Conservation (phyloP, 2,329 filamentous ascomycete genomes). For the Penicillium sp. region DNA sequence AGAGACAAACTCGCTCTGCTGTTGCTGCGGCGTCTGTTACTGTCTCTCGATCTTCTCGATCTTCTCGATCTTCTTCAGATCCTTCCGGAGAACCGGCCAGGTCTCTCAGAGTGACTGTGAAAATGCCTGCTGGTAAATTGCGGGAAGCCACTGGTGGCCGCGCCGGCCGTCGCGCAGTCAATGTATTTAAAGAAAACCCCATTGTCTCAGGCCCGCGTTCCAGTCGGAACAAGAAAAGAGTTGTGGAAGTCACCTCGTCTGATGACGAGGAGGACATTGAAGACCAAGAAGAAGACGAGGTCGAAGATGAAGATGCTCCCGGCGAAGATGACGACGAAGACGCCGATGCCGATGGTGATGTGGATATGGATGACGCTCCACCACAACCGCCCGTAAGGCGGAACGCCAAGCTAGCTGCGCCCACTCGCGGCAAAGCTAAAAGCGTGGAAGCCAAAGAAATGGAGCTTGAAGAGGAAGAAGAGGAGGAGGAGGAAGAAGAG, state of each 20-base stretch:
- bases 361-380: slow-evolving; percentile 53
- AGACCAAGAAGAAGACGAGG: slow-evolving; percentile 47
- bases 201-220: slow-evolving; percentile 52
- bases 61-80: slow-evolving; percentile 37
- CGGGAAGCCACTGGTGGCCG: slow-evolving; percentile 50
- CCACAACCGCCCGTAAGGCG: slow-evolving; percentile 44
- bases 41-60: slow-evolving; percentile 41
- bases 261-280: slow-evolving; percentile 55
- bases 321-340: slow-evolving; percentile 50
- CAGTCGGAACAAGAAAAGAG: slow-evolving; percentile 50
- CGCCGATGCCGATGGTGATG: slow-evolving; percentile 39
- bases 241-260: slow-evolving; percentile 48
- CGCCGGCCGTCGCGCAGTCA: slow-evolving; percentile 38
- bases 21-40: slow-evolving; percentile 38
- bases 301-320: slow-evolving; percentile 42
- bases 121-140: slow-evolving; percentile 55
- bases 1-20: slow-evolving; percentile 39
- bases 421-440: slow-evolving; percentile 44
- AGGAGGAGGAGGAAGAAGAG: slow-evolving; percentile 54
- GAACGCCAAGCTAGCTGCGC: slow-evolving; percentile 41
- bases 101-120: slow-evolving; percentile 54
- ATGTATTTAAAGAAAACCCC: slow-evolving; percentile 52
- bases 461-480: slow-evolving; percentile 42
- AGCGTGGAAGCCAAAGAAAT: slow-evolving; percentile 54
- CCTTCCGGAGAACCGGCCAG: slow-evolving; percentile 42